Evolutionary conservation across 306 rosid genomes (phyloP), one percentile per base, ranked within the genome.

Genomic region (Amphicarpaea edgeworthii): DNA sequence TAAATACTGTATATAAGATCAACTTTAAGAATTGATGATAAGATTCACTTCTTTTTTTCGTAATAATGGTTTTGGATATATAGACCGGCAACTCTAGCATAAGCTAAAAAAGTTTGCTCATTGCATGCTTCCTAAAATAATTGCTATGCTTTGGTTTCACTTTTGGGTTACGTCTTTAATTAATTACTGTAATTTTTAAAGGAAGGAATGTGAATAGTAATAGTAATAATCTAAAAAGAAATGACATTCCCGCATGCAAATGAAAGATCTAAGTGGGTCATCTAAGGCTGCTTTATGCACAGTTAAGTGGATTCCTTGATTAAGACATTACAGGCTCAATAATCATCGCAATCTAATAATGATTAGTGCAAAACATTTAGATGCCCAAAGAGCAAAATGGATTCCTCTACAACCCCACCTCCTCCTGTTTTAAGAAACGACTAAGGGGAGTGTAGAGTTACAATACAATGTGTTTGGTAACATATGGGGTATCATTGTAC

Each of bases 171-270:
- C 47, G 61, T 7, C 47, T 65, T 54, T 58, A 46, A 57, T 46
- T 41, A 47, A 47, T 15, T n/a, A n/a, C n/a, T n/a, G n/a, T n/a
- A n/a, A 47, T 16, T 8, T 50, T 17, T 19, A 66, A 76, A 63
- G 79, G 59, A 58, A 23, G 38, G 73, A 58, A 67, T 78, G 54
- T 37, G 19, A 71, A 62, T 79, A 40, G 82, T 28, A 28, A 81
- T 77, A n/a, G n/a, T n/a, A n/a, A n/a, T 71, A 81, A 81, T 77
- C 77, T 81, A 71, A 60, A 49, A 63, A 17, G 90, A 85, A 32
- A 74, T 78, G 85, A 77, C 79, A 62, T 23, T 59, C 63, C 68
- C 80, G 90, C 90, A 87, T 86, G 93, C 92, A 62, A 77, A 73
- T 70, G 59, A 64, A 77, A 78, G 68, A 78, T 69, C 77, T 41